These are phyloP conservation scores for Priceomyces haplophilus DNA, from an alignment of 805 yeast genomes.

Conservation along the genomic window DNA sequence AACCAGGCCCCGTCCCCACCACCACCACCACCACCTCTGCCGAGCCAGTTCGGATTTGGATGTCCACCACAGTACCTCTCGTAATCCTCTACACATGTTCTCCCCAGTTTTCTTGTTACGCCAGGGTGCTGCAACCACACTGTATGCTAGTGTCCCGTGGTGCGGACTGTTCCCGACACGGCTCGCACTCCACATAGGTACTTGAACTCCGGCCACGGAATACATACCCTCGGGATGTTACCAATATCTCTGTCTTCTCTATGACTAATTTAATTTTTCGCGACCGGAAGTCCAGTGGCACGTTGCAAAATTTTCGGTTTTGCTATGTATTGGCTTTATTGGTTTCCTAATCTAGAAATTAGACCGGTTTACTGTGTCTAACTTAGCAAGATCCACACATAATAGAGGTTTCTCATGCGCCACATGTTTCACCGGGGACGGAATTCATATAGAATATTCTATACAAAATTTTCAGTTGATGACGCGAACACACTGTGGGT, in stretches of 20 bases:
- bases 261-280: not conserved
- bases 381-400: not conserved
- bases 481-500: constrained; percentile 7
- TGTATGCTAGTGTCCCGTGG: no score
- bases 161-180: not conserved
- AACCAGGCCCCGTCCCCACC: no score
- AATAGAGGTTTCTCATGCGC: constrained; percentile 5
- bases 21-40: constrained; percentile 1
- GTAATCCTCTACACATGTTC: not conserved
- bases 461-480: constrained; percentile 5
- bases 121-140: not conserved
- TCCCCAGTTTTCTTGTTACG: not conserved
- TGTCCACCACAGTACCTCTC: not conserved
- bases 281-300: not conserved
- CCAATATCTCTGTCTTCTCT: not conserved
- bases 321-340: not conserved
- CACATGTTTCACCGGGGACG: constrained; percentile 6
- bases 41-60: not conserved
- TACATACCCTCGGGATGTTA: not conserved
- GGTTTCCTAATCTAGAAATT: not conserved
- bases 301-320: not conserved
- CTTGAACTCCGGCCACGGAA: not conserved
- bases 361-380: not conserved
- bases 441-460: constrained; percentile 1
- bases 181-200: not conserved